Conservation (phyloP, 768 basidiomycete species). For the Phaeotremella skinneri region DNA sequence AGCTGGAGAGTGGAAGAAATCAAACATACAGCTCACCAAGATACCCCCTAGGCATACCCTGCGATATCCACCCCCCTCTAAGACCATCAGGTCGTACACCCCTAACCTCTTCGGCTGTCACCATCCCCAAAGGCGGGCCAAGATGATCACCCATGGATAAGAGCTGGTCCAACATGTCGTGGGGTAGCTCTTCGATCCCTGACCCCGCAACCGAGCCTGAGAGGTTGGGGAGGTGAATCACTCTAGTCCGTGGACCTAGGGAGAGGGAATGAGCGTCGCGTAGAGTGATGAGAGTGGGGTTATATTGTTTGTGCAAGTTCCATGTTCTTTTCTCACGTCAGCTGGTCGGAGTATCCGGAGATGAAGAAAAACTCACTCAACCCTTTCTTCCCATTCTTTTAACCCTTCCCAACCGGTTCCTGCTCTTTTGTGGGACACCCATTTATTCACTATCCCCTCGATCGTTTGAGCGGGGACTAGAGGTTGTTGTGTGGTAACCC, state of each 20-base stretch:
- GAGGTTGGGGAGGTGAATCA: too few relatives aligned
- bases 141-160: not conserved
- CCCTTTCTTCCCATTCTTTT: not conserved
- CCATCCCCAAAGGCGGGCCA: not conserved
- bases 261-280: too few relatives aligned
- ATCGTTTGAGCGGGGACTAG: not conserved
- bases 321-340: not conserved
- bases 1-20: too few relatives aligned
- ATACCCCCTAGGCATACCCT: not conserved
- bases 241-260: too few relatives aligned
- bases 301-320: not conserved
- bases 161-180: not conserved
- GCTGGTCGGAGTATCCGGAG: not conserved
- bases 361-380: not conserved
- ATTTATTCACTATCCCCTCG: not conserved
- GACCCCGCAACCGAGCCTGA: too few relatives aligned
- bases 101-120: not conserved
- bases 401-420: not conserved
- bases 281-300: not conserved
- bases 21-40: not conserved
- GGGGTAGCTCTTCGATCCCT: not conserved
- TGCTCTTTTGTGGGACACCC: constrained; percentile 1
- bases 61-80: not conserved
- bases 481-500: not conserved
- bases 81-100: not conserved